phyloP scores from a whole-genome alignment of 2,329 filamentous ascomycete species.

The Claviceps maximensis region DNA sequence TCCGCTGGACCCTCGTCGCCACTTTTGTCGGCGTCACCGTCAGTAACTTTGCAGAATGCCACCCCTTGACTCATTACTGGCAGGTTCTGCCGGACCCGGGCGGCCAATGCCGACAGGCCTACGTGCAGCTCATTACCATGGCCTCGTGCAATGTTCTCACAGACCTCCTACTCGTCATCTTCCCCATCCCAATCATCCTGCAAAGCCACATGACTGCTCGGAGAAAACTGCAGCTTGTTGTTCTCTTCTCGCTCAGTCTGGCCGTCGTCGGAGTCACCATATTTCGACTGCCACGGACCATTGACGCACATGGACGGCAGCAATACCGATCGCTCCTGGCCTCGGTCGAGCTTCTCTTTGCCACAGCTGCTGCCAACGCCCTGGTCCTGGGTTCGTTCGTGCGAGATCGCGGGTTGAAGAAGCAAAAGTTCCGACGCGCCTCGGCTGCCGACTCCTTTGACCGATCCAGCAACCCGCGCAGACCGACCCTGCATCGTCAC shows the following conservation, averaged over 20 bases:
- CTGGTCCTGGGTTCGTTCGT: constrained; percentile 88
- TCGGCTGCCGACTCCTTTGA: constrained; percentile 53
- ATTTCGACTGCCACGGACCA: constrained; percentile 69
- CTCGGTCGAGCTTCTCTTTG: constrained; percentile 80
- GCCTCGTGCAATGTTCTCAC: constrained; percentile 80
- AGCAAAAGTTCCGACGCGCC: constrained; percentile 62
- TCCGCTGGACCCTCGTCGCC: constrained; percentile 61
- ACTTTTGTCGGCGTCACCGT: constrained; percentile 75
- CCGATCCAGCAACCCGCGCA: constrained; percentile 23
- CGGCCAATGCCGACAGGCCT: constrained; percentile 72
- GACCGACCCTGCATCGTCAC: constrained; percentile 45
- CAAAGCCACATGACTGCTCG: constrained; percentile 62
- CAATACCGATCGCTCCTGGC: constrained; percentile 81
- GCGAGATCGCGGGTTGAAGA: constrained; percentile 80
- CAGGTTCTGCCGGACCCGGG: constrained; percentile 79
- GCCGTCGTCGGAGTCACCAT: constrained; percentile 66
- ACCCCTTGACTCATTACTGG: constrained; percentile 61
- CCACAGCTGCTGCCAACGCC: constrained; percentile 74
- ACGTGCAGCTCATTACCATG: constrained; percentile 79
- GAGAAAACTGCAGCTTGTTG: constrained; percentile 65
- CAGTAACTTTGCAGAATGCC: constrained; percentile 73
- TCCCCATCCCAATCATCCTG: constrained; percentile 81
- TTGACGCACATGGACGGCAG: constrained; percentile 57
- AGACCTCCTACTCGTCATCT: constrained; percentile 73
- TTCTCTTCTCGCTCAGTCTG: constrained; percentile 76